A percentile compares a stretch with the other conserved stretches of the same genome.
Evolutionary conservation across 805 yeast species (phyloP).

Genomic region (Metschnikowia noctiluminum): DNA sequence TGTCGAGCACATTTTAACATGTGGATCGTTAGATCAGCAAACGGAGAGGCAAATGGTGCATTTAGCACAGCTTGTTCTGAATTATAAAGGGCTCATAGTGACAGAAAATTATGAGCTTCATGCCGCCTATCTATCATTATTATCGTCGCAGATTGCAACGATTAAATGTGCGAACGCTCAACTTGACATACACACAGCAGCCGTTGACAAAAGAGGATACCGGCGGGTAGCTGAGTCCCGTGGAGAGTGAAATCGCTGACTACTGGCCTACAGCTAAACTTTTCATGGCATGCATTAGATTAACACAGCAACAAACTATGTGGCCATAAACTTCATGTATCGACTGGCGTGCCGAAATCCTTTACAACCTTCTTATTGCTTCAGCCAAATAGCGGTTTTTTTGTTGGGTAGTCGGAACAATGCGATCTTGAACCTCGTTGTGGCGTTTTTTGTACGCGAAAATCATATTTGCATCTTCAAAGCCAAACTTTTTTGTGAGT

Average conservation of each 20-base stretch:
- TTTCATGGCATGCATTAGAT: no score
- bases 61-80: conserved; percentile 23
- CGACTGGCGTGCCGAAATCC: no score
- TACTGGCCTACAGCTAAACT: neutral
- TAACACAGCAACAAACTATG: no score
- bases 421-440: conserved; percentile 15
- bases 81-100: conserved; percentile 11
- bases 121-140: conserved; percentile 27
- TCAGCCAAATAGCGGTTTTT: conserved; percentile 10
- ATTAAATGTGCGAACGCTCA: conserved; percentile 12
- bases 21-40: neutral
- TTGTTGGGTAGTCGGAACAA: conserved; percentile 15
- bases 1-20: conserved; percentile 21
- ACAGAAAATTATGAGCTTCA: conserved; percentile 18
- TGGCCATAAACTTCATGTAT: no score
- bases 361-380: neutral
- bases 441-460: conserved; percentile 15
- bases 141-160: conserved; percentile 29
- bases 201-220: conserved; percentile 3
- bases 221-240: neutral
- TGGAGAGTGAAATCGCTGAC: neutral
- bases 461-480: conserved; percentile 32
- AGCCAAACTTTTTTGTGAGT: conserved; percentile 47
- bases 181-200: conserved; percentile 7
- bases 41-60: conserved; percentile 22